phyloP scores from a whole-genome alignment of 148 eudicot species.

The Chenopodium formosanum region DNA sequence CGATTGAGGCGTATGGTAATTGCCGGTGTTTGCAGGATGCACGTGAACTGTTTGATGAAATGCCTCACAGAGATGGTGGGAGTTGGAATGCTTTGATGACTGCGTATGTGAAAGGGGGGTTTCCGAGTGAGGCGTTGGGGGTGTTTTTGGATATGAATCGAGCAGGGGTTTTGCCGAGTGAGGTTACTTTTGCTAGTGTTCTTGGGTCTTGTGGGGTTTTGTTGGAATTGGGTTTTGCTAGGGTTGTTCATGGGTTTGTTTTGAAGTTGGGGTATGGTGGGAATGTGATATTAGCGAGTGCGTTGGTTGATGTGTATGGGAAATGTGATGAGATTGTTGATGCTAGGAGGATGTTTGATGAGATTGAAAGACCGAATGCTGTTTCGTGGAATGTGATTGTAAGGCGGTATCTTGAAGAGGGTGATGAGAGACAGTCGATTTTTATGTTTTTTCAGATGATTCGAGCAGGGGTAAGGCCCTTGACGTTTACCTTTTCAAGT shows the following conservation, averaged over 20 bases:
- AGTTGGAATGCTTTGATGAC: constrained; percentile 77
- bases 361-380: constrained; percentile 52
- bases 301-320: constrained; percentile 75
- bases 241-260: constrained; percentile 58
- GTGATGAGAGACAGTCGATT: constrained; percentile 44
- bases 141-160: constrained; percentile 49
- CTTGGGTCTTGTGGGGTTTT: constrained; percentile 57
- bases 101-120: constrained; percentile 41
- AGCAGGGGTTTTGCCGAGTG: constrained; percentile 39
- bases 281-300: constrained; percentile 72
- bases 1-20: constrained; percentile 55
- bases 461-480: constrained; percentile 41
- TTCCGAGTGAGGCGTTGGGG: constrained; percentile 34
- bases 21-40: constrained; percentile 67
- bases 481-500: constrained; percentile 55
- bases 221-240: constrained; percentile 43
- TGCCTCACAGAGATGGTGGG: constrained; percentile 77
- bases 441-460: constrained; percentile 51
- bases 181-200: constrained; percentile 66
- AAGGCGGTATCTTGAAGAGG: constrained; percentile 67
- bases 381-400: constrained; percentile 85
- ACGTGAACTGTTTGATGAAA: constrained; percentile 67
- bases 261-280: constrained; percentile 48
- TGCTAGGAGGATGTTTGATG: constrained; percentile 72
- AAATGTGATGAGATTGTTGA: constrained; percentile 62